phyloP scores from a whole-genome alignment of 805 yeast species.

The Pichia kluyveri region DNA sequence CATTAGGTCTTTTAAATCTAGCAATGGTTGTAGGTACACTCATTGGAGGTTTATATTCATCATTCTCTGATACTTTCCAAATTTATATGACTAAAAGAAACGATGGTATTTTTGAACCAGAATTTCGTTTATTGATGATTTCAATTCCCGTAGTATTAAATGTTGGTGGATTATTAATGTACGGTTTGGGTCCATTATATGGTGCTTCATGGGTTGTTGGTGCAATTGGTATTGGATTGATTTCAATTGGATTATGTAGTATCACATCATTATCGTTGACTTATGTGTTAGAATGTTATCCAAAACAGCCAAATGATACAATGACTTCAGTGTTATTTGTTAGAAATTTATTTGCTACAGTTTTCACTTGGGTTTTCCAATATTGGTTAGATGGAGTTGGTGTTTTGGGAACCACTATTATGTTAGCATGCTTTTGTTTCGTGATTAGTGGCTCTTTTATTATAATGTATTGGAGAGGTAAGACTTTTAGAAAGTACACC shows the following conservation, averaged over 20 bases:
- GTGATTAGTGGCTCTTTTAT: neutral
- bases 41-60: neutral
- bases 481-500: slow-evolving; percentile 1
- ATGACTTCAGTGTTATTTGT: slow-evolving; percentile 1
- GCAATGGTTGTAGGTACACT: slow-evolving; percentile 1
- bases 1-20: slow-evolving; percentile 1
- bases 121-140: slow-evolving; percentile 1
- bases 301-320: neutral
- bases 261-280: neutral
- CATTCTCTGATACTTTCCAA: neutral
- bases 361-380: slow-evolving; percentile 3
- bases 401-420: neutral
- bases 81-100: neutral
- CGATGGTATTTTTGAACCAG: slow-evolving; percentile 5
- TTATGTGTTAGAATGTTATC: slow-evolving; percentile 3
- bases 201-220: slow-evolving; percentile 1
- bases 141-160: neutral
- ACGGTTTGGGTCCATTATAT: slow-evolving; percentile 1
- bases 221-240: slow-evolving; percentile 1
- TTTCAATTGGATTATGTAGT: neutral
- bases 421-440: neutral
- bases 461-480: slow-evolving; percentile 1
- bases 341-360: slow-evolving; percentile 1
- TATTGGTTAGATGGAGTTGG: slow-evolving; percentile 2
- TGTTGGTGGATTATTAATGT: neutral